Base-by-base conservation (phyloP, 1,284 basidiomycete species). In the Ustilago xerochloae region DNA sequence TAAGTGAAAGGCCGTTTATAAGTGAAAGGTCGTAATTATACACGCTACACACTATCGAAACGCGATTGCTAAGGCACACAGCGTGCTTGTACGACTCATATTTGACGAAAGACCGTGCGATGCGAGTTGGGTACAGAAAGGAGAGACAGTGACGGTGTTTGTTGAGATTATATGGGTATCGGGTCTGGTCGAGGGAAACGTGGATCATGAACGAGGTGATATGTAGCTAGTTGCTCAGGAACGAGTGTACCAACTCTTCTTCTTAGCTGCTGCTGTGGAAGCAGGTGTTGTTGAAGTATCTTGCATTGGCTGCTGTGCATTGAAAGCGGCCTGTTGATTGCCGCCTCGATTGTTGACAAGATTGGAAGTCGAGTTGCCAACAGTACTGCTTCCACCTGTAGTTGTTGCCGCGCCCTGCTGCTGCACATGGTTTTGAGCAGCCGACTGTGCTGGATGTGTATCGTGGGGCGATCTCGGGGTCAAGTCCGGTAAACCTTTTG, bases 401-500 rank as follows among this genome's bases (percentile, higher is more conserved):
- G 49, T 24, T 16, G 46, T 36, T 10, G 38, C 35, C 1, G 46
- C 20, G n/a, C n/a, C n/a, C 1, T 45, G 36, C 32, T 64, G 52
- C 58, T 71, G 54, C 30, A 53, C 6, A 13, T 68, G 59, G 18
- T 24, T 49, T 32, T 60, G 61, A 5, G 71, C 66, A 5, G 54
- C 58, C 9, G 33, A 52, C 52, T 74, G 65, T 12, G 51, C 54
- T 15, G 65, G 55, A 12, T 62, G 58, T 8, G 58, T 43, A 29
- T 61, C 65, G 43, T 64, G 41, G 2, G 75, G 63, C 33, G 47
- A 45, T 8, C 65, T 46, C 16, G 77, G 75, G 12, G 78, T 80
- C 8, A 80, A 49, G 43, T 70, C 67, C 6, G 70, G 61, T 22
- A 80, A 36, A 4, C 77, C 77, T 2, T 68, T 62, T 0, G 77